A percentile compares a stretch with the other conserved stretches of the same genome.
Evolutionary conservation across 148 eudicot genomes (phyloP).

Genomic region (Chenopodium quinoa): DNA sequence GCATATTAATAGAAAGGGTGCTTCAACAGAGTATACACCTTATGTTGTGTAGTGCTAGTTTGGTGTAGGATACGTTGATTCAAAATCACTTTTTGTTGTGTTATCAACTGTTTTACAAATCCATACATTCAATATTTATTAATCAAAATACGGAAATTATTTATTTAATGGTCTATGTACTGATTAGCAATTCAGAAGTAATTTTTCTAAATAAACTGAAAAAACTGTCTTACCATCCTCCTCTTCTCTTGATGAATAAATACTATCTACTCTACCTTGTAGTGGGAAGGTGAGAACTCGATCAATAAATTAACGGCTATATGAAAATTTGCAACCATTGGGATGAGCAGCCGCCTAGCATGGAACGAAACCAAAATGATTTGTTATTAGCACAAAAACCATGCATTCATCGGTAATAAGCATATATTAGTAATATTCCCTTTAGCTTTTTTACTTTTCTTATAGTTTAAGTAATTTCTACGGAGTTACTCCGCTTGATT

Average conservation of each 20-base stretch:
- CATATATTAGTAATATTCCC: neutral
- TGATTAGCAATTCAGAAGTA: neutral
- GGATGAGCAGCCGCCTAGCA: conserved; percentile 37
- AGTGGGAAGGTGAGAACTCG: no score
- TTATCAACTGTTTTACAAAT: neutral
- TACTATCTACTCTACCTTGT: no score
- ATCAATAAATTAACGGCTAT: neutral
- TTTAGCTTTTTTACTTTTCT: no score
- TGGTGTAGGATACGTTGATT: conserved; percentile 29
- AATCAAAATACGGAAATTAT: neutral
- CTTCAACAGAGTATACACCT: conserved; percentile 30
- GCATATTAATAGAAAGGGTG: conserved; percentile 13
- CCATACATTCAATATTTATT: conserved; percentile 21
- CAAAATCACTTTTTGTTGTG: conserved; percentile 18
- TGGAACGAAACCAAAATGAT: neutral
- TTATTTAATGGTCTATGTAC: neutral
- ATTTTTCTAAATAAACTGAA: no score
- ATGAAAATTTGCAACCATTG: conserved; percentile 17
- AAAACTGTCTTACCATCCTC: no score
- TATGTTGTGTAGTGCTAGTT: conserved; percentile 32
- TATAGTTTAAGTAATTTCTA: no score
- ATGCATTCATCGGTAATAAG: neutral
- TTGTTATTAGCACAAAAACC: neutral
- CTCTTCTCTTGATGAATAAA: no score
- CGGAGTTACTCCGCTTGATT: no score